Base-by-base conservation (phyloP, 2,329 filamentous ascomycete species). In the Colletotrichum magnum region DNA sequence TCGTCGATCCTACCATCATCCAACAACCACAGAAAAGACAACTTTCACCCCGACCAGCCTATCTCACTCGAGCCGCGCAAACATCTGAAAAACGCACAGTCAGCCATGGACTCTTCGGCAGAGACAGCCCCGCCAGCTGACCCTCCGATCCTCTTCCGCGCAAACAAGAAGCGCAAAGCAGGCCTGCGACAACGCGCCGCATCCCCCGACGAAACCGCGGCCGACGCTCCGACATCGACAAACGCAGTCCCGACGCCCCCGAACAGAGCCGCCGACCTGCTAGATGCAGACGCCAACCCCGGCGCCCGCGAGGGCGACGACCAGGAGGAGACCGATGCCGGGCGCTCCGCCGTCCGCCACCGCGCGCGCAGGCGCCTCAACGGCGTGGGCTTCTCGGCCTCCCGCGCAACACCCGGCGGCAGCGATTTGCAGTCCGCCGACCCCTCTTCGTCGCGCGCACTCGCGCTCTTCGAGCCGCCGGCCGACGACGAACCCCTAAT, bases 151-250 rank as follows among this genome's bases (percentile, higher is more conserved):
- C 78, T 87, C 39, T 91, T 91, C 73, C 87, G 88, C 47, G 82
- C 80, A 36, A 75, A 82, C 69, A 91, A 90, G 78, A 91, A 90
- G 79, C 84, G 88, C 76, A 90, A 90, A 75, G 80, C 82, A 5
- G 65, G 61, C 65, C 88, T 89, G 72, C 84, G 89, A 54, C 87
- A 88, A 71, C 86, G 87, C 71, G 72, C 77, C 75, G 52, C 48
- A 64, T 60, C 59, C 4, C 51, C 65, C 45, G 75, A 79, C 57
- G 75, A 79, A 59, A 71, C 63, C 60, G 57, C 53, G 61, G 47
- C 41, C 48, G 45, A 41, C 45, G 24, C 56, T n/a, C 32, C 50
- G 36, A 32, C 59, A 57, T 32, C 36, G 15, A 12, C 6, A 12
- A 51, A 21, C 2, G 12, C 16, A 16, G 16, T 48, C 43, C n/a